phyloP scores from a whole-genome alignment of 225 moss, liverwort and hornwort genomes.

The Rhytidiadelphus loreus region DNA sequence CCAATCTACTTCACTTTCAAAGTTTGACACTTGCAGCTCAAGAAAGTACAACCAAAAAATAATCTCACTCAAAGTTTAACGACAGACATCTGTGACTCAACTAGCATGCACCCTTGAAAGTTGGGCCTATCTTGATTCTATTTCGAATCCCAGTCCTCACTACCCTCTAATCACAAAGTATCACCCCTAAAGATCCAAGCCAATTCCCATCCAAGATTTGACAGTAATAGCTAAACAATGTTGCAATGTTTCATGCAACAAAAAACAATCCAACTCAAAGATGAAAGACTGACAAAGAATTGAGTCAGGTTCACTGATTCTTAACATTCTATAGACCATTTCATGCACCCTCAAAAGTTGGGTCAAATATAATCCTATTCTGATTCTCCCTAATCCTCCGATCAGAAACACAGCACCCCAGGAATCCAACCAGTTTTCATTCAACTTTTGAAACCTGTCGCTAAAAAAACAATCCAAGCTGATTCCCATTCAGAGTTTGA shows the following conservation, averaged over 20 bases:
- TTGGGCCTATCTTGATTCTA: not conserved
- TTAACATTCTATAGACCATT: not conserved
- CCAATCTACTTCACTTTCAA: not conserved
- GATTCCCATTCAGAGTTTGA: not conserved
- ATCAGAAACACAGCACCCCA: not conserved
- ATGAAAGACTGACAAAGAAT: not conserved
- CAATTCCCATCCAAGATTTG: not conserved
- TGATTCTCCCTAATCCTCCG: not conserved
- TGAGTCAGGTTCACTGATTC: not conserved
- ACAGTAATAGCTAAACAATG: too few relatives aligned
- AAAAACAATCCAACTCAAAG: not conserved
- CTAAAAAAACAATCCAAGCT: not conserved
- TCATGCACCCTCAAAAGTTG: not conserved
- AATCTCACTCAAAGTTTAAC: not conserved
- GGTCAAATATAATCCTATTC: not conserved
- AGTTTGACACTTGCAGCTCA: not conserved
- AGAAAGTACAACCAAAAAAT: not conserved
- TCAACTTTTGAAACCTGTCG: not conserved
- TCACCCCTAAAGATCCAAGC: not conserved
- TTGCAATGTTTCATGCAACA: not conserved
- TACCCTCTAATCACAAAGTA: not conserved
- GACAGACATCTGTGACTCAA: not conserved
- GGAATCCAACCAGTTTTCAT: not conserved
- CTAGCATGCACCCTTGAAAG: not conserved
- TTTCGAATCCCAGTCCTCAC: not conserved